These are phyloP conservation scores for Sesbania bispinosa DNA, from an alignment of 306 rosid species.

Conservation along the genomic window DNA sequence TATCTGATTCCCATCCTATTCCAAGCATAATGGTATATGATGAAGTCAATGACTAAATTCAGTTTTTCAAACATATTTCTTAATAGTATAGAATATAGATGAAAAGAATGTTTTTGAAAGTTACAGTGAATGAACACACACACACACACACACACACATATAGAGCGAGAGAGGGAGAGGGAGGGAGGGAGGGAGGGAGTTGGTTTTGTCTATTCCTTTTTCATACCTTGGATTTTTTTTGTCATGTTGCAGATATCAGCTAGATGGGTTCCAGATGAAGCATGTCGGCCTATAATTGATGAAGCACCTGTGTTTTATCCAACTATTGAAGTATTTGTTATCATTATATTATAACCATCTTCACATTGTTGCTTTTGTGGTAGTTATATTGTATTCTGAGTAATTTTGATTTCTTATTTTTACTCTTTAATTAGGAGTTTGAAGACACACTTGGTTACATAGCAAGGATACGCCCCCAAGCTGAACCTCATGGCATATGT, in stretches of 20 bases:
- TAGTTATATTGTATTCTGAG: background rate
- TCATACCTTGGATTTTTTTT: slow-evolving; percentile 17
- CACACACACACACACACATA: too few species aligned
- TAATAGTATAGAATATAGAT: too few species aligned
- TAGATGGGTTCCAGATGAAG: slow-evolving; percentile 74
- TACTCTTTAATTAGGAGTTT: slow-evolving; percentile 58
- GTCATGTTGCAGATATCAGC: slow-evolving; percentile 57
- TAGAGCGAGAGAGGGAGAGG: too few species aligned
- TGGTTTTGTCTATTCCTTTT: too few species aligned
- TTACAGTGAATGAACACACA: too few species aligned
- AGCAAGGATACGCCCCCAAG: slow-evolving; percentile 72
- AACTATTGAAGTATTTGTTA: slow-evolving; percentile 55
- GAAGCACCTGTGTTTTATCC: slow-evolving; percentile 95
- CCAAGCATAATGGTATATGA: too few species aligned
- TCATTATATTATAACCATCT: background rate
- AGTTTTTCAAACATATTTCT: too few species aligned
- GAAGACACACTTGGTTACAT: slow-evolving; percentile 82
- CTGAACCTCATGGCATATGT: slow-evolving; percentile 87
- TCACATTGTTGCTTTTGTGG: background rate
- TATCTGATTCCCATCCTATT: too few species aligned
- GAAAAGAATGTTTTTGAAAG: too few species aligned
- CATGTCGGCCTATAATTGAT: slow-evolving; percentile 70
- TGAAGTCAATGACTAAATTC: too few species aligned
- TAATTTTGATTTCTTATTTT: slow-evolving; percentile 6
- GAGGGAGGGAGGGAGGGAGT: too few species aligned